A percentile compares a stretch with the other conserved stretches of the same genome.
These are phyloP conservation scores for Penicillium sp. DNA, from an alignment of 2,329 filamentous ascomycete genomes.

Conservation along the genomic window DNA sequence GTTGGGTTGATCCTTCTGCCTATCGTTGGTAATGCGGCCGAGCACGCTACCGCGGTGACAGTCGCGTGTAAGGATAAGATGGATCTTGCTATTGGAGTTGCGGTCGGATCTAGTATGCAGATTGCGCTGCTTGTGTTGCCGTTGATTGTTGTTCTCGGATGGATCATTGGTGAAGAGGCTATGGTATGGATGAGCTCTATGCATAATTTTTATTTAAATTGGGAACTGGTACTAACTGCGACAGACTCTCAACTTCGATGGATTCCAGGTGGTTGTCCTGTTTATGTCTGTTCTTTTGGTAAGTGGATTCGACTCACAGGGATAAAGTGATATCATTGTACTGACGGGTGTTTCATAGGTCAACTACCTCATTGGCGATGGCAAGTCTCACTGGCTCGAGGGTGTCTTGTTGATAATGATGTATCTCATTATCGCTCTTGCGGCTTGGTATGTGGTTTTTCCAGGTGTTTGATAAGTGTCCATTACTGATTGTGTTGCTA, in stretches of 20 bases:
- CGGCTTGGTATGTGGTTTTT: constrained; percentile 50
- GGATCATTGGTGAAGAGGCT: constrained; percentile 57
- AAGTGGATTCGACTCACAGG: constrained; percentile 7
- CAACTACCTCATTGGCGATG: constrained; percentile 63
- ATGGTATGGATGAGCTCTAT: constrained; percentile 48
- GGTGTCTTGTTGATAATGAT: constrained; percentile 59
- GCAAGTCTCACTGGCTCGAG: constrained; percentile 60
- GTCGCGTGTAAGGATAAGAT: constrained; percentile 66
- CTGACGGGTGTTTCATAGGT: constrained; percentile 41
- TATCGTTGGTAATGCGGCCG: constrained; percentile 65
- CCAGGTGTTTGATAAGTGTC: not conserved
- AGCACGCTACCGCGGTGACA: constrained; percentile 63
- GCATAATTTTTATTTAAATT: not conserved
- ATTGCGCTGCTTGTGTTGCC: constrained; percentile 63
- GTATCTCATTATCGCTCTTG: constrained; percentile 62
- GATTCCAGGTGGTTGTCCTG: constrained; percentile 73
- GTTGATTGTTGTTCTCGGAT: constrained; percentile 60
- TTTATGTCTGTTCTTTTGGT: constrained; percentile 55
- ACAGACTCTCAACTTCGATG: constrained; percentile 73
- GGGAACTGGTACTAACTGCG: constrained; percentile 11
- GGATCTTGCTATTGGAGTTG: constrained; percentile 65
- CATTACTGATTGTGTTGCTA: not conserved
- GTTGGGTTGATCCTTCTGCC: constrained; percentile 63
- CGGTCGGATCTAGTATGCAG: constrained; percentile 64
- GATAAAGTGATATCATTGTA: not conserved